Evolutionary conservation across 306 rosid species (phyloP).

Genomic region (Cucurbita pepo): DNA sequence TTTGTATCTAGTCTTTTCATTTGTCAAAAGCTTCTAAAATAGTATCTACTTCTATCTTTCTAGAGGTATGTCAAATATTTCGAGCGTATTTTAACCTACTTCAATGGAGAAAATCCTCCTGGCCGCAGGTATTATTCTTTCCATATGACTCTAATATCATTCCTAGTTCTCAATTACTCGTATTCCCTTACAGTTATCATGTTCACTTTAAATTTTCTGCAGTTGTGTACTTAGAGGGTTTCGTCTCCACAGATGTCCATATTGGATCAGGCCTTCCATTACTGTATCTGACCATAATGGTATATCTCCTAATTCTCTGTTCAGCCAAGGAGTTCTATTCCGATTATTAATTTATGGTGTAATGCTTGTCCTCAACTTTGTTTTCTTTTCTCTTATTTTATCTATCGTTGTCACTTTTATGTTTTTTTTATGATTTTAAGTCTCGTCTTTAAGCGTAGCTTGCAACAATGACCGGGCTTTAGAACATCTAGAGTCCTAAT

Average conservation of each 20-base stretch:
- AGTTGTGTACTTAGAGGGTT: conserved; percentile 99
- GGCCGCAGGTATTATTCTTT: conserved; percentile 52
- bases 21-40: not conserved
- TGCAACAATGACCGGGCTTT: not conserved
- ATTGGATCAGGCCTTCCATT: conserved; percentile 92
- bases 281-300: conserved; percentile 88
- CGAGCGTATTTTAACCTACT: conserved; percentile 73
- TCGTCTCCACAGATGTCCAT: conserved; percentile 94
- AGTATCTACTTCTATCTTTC: conserved; percentile 1
- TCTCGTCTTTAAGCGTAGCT: not conserved
- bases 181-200: not conserved
- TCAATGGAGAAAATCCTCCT: conserved; percentile 85
- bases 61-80: conserved; percentile 93
- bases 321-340: not conserved
- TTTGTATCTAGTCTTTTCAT: not conserved
- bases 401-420: not conserved
- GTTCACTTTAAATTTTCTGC: not conserved
- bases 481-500: not conserved
- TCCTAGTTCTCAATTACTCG: not conserved
- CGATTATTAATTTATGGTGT: not conserved
- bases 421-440: not conserved
- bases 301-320: conserved; percentile 13
- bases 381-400: not conserved
- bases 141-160: conserved; percentile 2
- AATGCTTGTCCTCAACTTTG: not conserved